Evolutionary conservation across 129 eudicot species (phyloP), one percentile per base, ranked within the genome.

Genomic region (Pseudognaphalium luteoalbum): DNA sequence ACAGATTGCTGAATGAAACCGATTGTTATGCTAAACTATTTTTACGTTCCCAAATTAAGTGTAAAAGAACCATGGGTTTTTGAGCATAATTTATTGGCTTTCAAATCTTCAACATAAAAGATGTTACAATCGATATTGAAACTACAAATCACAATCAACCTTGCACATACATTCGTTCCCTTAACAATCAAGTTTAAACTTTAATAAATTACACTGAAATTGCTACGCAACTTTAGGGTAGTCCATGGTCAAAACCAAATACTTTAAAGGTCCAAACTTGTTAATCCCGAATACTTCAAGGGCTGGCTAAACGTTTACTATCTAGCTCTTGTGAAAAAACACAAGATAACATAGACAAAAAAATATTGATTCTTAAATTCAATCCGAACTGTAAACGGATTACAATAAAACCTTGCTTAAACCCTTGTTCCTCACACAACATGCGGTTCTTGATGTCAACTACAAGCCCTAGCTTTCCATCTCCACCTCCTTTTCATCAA

Each of bases 351-450:
- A 74, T 6, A 44, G 25, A 56, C 67, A 47, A 71, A 70, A 56
- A 17, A 17, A 69, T 68, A 69, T 68, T 22, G 35, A 58, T 41
- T 54, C 21, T 20, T 54, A 16, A 57, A 19, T 30, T 8, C 73
- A 35, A 52, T 57, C 35, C 77, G 8, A 33, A 25, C 28, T 25
- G 28, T 25, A 25, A 25, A 25, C 28, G 28, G 28, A 67, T 50
- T 0, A 51, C 78, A 54, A 25, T 62, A 65, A 80, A 87, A 82
- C 86, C 92, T 76, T 79, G 58, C 77, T 83, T 77, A 87, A 87
- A 85, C 84, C 89, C 79, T 29, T 47, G 0, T 41, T 67, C 52
- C 37, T 57, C 35, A 51, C 20, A 34, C 69, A 82, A 70, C 25
- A 83, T 82, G 92, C 87, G 59, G 52, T 73, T 78, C 66, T 74